Percentiles rank a stretch among this genome's conserved stretches.
Conservation (phyloP, 1,139 yeast species). For the Kurtzmaniella quercitrusa region DNA sequence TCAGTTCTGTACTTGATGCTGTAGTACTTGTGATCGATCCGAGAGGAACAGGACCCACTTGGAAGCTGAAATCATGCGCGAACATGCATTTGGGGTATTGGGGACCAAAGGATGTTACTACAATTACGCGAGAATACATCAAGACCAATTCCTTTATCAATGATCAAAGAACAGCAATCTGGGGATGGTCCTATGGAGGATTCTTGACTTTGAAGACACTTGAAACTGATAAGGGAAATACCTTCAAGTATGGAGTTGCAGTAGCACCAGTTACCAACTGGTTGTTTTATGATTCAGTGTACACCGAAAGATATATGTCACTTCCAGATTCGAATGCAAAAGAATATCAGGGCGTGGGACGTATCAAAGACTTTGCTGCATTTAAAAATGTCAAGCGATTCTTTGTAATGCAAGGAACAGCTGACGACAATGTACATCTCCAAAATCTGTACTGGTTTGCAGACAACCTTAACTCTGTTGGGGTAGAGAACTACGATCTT, state of each 20-base stretch:
- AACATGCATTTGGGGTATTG: conserved; percentile 70
- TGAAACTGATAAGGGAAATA: conserved; percentile 59
- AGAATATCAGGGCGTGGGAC: conserved; percentile 42
- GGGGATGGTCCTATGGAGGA: conserved; percentile 92
- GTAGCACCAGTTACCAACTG: conserved; percentile 84
- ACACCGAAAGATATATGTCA: conserved; percentile 90
- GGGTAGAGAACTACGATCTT: conserved; percentile 80
- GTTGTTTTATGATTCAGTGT: conserved; percentile 70
- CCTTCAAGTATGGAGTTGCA: conserved; percentile 66
- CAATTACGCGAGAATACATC: conserved; percentile 62
- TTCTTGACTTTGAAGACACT: conserved; percentile 70
- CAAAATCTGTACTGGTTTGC: conserved; percentile 78
- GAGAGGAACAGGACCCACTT: conserved; percentile 90
- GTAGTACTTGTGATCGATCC: conserved; percentile 87
- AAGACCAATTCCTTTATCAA: conserved; percentile 53
- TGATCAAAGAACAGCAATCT: conserved; percentile 65
- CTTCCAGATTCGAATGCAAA: conserved; percentile 49
- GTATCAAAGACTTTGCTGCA: conserved; percentile 45
- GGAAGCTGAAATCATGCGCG: conserved; percentile 58
- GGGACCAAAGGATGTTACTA: conserved; percentile 81
- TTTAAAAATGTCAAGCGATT: conserved; percentile 55
- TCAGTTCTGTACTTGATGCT: conserved; percentile 65
- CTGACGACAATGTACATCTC: conserved; percentile 94
- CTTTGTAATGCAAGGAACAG: conserved; percentile 89
- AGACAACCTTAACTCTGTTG: conserved; percentile 60